phyloP scores from a whole-genome alignment of 176 grass and related monocot genomes.

The Zea luxurians region DNA sequence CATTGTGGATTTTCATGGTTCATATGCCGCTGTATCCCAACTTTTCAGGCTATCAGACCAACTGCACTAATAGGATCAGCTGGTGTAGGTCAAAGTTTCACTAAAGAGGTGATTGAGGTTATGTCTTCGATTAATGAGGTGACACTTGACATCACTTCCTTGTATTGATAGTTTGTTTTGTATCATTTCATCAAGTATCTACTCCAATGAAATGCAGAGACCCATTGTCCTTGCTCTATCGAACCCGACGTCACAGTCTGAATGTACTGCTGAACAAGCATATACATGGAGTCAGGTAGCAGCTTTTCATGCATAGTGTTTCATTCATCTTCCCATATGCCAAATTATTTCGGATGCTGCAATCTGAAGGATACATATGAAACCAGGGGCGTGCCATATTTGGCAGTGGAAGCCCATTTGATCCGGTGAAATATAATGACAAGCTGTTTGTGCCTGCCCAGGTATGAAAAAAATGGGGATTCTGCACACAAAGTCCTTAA shows the following conservation, averaged over 20 bases:
- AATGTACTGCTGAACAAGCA: constrained; percentile 93
- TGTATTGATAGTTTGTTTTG: background rate
- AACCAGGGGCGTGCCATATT: constrained; percentile 77
- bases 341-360: background rate
- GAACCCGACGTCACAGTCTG: constrained; percentile 82
- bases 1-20: background rate
- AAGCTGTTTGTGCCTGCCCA: constrained; percentile 76
- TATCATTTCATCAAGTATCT: background rate
- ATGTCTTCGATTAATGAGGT: constrained; percentile 86
- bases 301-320: constrained; percentile 11
- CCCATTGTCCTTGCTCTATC: constrained; percentile 79
- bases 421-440: constrained; percentile 74
- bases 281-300: constrained; percentile 87
- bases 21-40: background rate
- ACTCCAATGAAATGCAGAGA: constrained; percentile 55
- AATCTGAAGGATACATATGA: constrained; percentile 13
- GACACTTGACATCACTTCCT: background rate
- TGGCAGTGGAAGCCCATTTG: constrained; percentile 95
- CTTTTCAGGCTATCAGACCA: constrained; percentile 65
- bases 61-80: constrained; percentile 74
- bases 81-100: constrained; percentile 86
- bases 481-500: background rate
- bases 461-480: constrained; percentile 33
- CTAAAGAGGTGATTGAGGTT: constrained; percentile 72
- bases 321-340: background rate